Percentiles rank a stretch among this genome's conserved stretches.
These are phyloP conservation scores for Xylariaceae sp. DNA, from an alignment of 2,329 filamentous ascomycete genomes.

Conservation along the genomic window DNA sequence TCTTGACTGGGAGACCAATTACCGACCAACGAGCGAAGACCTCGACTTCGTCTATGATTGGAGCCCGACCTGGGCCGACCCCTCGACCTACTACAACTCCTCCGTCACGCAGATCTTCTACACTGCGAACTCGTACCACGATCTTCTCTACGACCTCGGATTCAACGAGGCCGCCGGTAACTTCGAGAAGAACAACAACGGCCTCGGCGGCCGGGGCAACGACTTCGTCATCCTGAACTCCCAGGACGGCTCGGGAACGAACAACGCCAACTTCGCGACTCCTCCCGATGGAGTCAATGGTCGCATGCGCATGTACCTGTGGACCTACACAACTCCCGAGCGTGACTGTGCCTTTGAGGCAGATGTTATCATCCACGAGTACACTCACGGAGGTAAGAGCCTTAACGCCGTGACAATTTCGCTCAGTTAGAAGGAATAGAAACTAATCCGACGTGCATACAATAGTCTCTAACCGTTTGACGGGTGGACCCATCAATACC, in stretches of 20 bases:
- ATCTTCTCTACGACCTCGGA: conserved; percentile 52
- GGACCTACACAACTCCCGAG: conserved; percentile 42
- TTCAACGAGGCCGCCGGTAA: conserved; percentile 56
- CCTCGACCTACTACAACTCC: conserved; percentile 45
- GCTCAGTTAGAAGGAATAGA: background rate
- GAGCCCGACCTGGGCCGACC: conserved; percentile 32
- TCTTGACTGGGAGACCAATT: conserved; percentile 42
- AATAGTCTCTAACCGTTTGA: conserved; percentile 50
- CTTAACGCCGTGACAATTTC: background rate
- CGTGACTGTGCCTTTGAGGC: conserved; percentile 55
- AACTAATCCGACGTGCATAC: background rate
- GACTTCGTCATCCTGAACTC: conserved; percentile 53
- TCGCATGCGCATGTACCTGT: conserved; percentile 57
- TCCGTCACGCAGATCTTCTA: conserved; percentile 58
- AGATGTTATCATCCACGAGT: conserved; percentile 57
- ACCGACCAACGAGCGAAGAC: conserved; percentile 41
- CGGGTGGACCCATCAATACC: conserved; percentile 51
- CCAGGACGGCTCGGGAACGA: conserved; percentile 49
- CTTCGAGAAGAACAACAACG: conserved; percentile 54
- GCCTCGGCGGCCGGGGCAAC: conserved; percentile 44
- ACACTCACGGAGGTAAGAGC: conserved; percentile 44
- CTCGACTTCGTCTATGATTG: conserved; percentile 46
- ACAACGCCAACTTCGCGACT: conserved; percentile 56
- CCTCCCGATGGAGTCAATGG: conserved; percentile 45
- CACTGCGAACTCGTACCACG: conserved; percentile 55